Conservation (phyloP, 805 yeast genomes). For the Jamesozyma lodderae region DNA sequence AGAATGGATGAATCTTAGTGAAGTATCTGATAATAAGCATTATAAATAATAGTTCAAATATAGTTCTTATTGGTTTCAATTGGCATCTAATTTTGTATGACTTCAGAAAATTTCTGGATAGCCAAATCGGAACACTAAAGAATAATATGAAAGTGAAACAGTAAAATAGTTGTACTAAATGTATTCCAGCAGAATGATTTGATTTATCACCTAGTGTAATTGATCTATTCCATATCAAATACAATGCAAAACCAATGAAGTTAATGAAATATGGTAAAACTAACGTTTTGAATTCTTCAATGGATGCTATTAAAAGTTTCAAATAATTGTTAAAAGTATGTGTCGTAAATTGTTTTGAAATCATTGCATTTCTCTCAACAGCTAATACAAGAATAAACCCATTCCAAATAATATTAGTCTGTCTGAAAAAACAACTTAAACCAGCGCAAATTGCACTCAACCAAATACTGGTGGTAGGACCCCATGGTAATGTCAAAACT, state of each 20-base stretch:
- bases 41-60: conserved; percentile 32
- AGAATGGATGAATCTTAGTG: conserved; percentile 80
- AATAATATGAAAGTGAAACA: conserved; percentile 53
- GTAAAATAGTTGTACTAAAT: conserved; percentile 75
- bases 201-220: conserved; percentile 87
- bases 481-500: conserved; percentile 35
- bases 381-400: conserved; percentile 48
- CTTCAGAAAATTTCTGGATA: conserved; percentile 35
- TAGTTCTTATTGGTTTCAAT: conserved; percentile 22
- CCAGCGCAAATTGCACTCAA: conserved; percentile 50
- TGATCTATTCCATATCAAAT: conserved; percentile 64
- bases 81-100: conserved; percentile 32
- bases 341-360: conserved; percentile 34
- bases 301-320: conserved; percentile 31
- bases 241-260: conserved; percentile 43
- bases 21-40: conserved; percentile 43
- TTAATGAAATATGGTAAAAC: conserved; percentile 46
- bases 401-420: conserved; percentile 87
- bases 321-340: conserved; percentile 32
- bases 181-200: conserved; percentile 66
- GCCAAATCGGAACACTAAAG: conserved; percentile 73
- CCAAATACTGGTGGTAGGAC: conserved; percentile 30
- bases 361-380: conserved; percentile 42
- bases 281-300: conserved; percentile 29
- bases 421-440: conserved; percentile 67